Conservation (phyloP, 1,284 basidiomycete species). For the Phellopilus nigrolimitatus region DNA sequence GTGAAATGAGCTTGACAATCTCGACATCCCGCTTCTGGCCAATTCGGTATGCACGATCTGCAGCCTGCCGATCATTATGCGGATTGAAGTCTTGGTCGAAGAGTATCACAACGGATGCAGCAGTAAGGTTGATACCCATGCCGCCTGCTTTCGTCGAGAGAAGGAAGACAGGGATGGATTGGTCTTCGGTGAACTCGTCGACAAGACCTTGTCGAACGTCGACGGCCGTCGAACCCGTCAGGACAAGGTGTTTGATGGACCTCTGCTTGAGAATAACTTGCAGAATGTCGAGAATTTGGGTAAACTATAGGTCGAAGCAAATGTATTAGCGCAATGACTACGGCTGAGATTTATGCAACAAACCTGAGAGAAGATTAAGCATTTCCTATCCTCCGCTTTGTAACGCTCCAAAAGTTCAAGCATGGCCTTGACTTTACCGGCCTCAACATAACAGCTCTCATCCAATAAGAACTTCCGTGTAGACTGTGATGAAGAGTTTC, state of each 20-base stretch:
- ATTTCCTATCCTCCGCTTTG: conserved; percentile 67
- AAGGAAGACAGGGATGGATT: conserved; percentile 87
- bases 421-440: conserved; percentile 84
- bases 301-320: conserved; percentile 58
- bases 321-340: neutral
- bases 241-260: conserved; percentile 76
- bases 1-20: conserved; percentile 90
- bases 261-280: conserved; percentile 79
- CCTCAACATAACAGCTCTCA: conserved; percentile 76
- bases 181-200: conserved; percentile 95
- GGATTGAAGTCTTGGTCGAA: conserved; percentile 99
- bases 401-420: conserved; percentile 72
- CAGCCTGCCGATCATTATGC: conserved; percentile 91
- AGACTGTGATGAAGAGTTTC: conserved; percentile 44
- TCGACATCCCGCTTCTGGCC: conserved; percentile 90
- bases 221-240: conserved; percentile 93
- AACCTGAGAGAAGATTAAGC: conserved; percentile 93
- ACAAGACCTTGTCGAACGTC: conserved; percentile 91
- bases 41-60: conserved; percentile 97
- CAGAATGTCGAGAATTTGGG: conserved; percentile 91
- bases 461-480: conserved; percentile 75
- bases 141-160: conserved; percentile 95
- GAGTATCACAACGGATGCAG: conserved; percentile 91
- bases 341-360: conserved; percentile 20
- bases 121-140: conserved; percentile 89